Conservation (phyloP, 208 protist species). For the Trypanosoma brucei region DNA sequence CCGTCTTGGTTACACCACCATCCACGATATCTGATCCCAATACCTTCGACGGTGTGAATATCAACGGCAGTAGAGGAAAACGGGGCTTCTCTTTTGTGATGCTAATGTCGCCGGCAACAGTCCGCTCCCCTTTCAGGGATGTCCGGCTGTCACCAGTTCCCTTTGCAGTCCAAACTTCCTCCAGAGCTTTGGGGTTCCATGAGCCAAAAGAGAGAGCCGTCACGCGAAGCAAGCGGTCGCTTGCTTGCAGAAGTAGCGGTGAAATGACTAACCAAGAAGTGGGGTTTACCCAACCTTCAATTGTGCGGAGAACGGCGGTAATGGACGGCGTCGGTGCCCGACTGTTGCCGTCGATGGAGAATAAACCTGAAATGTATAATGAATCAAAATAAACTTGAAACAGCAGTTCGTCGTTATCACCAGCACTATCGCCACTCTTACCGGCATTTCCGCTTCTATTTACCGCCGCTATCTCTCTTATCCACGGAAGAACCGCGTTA, state of each 20-base stretch:
- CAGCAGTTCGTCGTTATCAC: conserved; percentile 19
- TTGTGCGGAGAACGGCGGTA: conserved; percentile 5
- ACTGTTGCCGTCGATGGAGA: not conserved
- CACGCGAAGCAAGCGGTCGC: conserved; percentile 8
- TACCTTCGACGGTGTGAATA: not conserved
- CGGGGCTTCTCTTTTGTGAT: conserved; percentile 11
- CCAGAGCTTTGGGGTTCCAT: conserved; percentile 5
- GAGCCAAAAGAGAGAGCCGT: conserved; percentile 26
- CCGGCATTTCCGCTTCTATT: not conserved
- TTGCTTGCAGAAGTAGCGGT: conserved; percentile 17
- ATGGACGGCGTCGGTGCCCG: not conserved
- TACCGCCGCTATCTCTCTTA: not conserved
- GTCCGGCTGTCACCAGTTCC: not conserved
- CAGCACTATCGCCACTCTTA: not conserved
- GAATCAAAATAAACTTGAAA: conserved; percentile 37
- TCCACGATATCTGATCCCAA: not conserved
- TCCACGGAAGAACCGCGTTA: conserved; percentile 14
- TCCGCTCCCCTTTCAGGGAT: not conserved
- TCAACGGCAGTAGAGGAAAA: conserved; percentile 21
- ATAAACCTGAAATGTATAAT: conserved; percentile 5
- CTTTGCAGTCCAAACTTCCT: conserved; percentile 7
- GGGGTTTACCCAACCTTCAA: conserved; percentile 20
- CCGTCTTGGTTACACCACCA: not conserved
- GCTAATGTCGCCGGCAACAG: not conserved
- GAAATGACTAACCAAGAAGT: conserved; percentile 15